Evolutionary conservation across 495 filamentous ascomycete genomes (phyloP), one percentile per base, ranked within the genome.

Genomic region (Penicillium canescens): DNA sequence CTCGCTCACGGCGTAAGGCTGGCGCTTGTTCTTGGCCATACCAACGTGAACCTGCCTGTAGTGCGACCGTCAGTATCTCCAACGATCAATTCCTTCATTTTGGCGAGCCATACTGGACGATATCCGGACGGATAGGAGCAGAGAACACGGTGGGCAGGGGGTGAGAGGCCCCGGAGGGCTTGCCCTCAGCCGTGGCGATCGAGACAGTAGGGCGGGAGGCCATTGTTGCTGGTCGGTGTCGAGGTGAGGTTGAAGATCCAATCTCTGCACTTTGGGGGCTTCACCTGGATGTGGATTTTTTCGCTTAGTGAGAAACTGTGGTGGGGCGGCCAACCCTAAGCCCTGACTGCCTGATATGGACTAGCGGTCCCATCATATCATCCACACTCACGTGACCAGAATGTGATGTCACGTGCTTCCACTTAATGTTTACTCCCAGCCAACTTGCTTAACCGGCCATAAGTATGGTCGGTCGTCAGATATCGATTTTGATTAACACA

Each of bases 11-110:
- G 94, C 87, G 79, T 98, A 98, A 54, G 94, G 93, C 84, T 98
- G 94, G 75, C 94, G 87, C 87, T 95, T 96, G 86, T 98, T 98
- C 89, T 97, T 98, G 71, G 92, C 92, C 86, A 98, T 96, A 69
- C 95, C 95, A 68, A 91, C 92, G 84, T 98, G 94, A 67, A 98
- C 94, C 55, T 80, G 78, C 76, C 83, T 86, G 62, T 68, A 63
- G 47, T 61, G 31, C 47, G 59, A 52, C 54, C 52, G 61, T 83
- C 62, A 82, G 78, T 56, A 62, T 57, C 43, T 53, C 52, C 45
- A 47, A 62, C 48, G 21, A 46, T 48, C 46, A 26, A 40, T 50
- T 52, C 55, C 14, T 56, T 52, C 42, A 52, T 50, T 50, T 43
- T 28, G 54, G 46, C 36, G 50, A 50, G 58, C 47, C 79, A 73